phyloP scores from a whole-genome alignment of 1,284 basidiomycete genomes.

The Cutaneotrichosporon cutaneum region DNA sequence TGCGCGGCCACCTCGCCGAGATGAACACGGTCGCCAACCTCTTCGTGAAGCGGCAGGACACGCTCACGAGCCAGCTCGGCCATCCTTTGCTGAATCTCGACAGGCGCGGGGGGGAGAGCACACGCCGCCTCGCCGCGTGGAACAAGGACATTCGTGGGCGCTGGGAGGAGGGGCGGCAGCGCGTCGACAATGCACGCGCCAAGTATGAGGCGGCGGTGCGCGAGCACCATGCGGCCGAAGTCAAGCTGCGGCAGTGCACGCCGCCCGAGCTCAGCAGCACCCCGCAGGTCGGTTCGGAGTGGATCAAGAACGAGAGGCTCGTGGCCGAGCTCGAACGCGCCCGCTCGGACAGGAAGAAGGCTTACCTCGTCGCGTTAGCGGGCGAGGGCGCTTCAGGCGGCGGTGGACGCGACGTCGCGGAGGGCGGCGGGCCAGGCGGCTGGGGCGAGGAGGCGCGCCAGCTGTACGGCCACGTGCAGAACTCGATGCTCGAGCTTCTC shows the following conservation, averaged over 20 bases:
- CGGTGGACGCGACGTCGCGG: slow-evolving; percentile 17
- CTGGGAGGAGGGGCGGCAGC: slow-evolving; percentile 22
- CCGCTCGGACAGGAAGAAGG: slow-evolving; percentile 24
- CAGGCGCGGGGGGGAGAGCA: slow-evolving; percentile 18
- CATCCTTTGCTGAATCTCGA: slow-evolving; percentile 23
- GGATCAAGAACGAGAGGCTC: slow-evolving; percentile 20
- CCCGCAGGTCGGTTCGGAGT: slow-evolving; percentile 13
- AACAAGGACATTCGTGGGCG: slow-evolving; percentile 24
- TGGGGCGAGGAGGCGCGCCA: slow-evolving; percentile 30
- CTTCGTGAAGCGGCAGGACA: slow-evolving; percentile 21
- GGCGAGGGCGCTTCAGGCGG: slow-evolving; percentile 27
- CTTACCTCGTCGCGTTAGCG: slow-evolving; percentile 25
- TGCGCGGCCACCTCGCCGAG: slow-evolving; percentile 22
- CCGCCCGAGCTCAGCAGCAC: slow-evolving; percentile 13
- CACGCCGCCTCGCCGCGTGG: slow-evolving; percentile 20
- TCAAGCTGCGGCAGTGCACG: slow-evolving; percentile 16
- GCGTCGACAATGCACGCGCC: slow-evolving; percentile 22
- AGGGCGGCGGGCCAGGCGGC: slow-evolving; percentile 24
- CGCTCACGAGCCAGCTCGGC: slow-evolving; percentile 21
- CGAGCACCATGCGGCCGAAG: slow-evolving; percentile 17
- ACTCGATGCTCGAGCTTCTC: slow-evolving; percentile 22
- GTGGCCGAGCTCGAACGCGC: slow-evolving; percentile 19
- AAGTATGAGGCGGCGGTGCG: slow-evolving; percentile 23
- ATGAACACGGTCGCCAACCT: slow-evolving; percentile 19
- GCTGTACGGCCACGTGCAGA: slow-evolving; percentile 26